Percentiles rank a stretch among this genome's conserved stretches.
phyloP scores from a whole-genome alignment of 805 yeast species.

The Pichia nanzhaoensis region DNA sequence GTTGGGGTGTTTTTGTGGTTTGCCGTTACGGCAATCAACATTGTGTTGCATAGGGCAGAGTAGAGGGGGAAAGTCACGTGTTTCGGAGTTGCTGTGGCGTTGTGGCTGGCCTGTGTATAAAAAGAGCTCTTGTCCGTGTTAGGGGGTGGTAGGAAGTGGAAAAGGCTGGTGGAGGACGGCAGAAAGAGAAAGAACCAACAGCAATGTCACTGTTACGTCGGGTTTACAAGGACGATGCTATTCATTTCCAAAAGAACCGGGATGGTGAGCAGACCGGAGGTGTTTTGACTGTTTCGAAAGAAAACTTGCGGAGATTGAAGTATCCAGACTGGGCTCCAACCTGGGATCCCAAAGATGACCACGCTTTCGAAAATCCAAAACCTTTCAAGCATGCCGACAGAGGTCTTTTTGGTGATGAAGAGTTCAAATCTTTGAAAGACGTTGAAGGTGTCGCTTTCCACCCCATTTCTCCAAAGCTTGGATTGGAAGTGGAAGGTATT shows the following conservation, averaged over 20 bases:
- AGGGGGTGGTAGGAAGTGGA: too few species aligned
- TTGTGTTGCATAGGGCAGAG: conserved; percentile 3
- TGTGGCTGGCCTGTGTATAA: too few species aligned
- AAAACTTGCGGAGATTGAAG: conserved; percentile 6
- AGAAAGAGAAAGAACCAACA: too few species aligned
- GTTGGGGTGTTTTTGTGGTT: conserved; percentile 30
- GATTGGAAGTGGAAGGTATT: conserved; percentile 55
- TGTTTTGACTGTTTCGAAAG: conserved; percentile 8
- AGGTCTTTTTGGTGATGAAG: conserved; percentile 53
- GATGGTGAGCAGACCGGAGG: conserved; percentile 11
- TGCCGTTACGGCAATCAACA: conserved; percentile 18
- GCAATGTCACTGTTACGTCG: conserved; percentile 7
- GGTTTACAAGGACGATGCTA: conserved; percentile 6
- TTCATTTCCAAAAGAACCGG: conserved; percentile 10
- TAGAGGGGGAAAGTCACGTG: neutral
- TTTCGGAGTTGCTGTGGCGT: too few species aligned
- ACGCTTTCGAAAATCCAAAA: conserved; percentile 32
- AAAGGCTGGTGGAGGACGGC: too few species aligned
- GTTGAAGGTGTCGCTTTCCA: conserved; percentile 23
- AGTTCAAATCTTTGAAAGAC: conserved; percentile 41
- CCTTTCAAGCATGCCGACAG: conserved; percentile 55
- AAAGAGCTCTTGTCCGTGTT: too few species aligned
- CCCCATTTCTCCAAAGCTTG: conserved; percentile 62
- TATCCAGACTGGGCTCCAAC: conserved; percentile 16
- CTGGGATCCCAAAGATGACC: conserved; percentile 15